phyloP scores from a whole-genome alignment of 2,329 filamentous ascomycete species.

The Nothophoma quercina region DNA sequence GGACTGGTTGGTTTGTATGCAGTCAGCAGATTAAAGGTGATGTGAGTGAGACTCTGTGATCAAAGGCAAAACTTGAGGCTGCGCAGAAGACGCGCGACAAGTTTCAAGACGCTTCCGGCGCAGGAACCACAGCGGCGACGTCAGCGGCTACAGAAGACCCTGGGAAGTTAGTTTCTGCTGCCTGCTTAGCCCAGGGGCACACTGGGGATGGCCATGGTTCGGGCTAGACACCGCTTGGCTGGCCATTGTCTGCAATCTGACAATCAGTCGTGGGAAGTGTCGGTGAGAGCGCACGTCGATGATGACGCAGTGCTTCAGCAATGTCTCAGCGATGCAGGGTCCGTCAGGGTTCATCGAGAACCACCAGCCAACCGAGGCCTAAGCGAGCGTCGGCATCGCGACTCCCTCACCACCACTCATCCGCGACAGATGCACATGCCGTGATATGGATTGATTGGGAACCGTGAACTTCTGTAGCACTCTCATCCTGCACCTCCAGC shows the following conservation, averaged over 20 bases:
- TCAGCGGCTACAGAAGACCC: conserved; percentile 33
- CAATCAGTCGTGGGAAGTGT: conserved; percentile 1
- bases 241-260: not conserved
- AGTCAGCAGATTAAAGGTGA: conserved; percentile 10
- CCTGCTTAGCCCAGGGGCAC: conserved; percentile 4
- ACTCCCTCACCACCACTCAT: conserved; percentile 7
- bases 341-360: not conserved
- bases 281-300: conserved; percentile 3
- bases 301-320: conserved; percentile 8
- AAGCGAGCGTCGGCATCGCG: conserved; percentile 5
- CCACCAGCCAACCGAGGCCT: conserved; percentile 2
- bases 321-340: conserved; percentile 10
- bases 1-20: not conserved
- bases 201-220: not conserved
- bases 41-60: conserved; percentile 12
- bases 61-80: conserved; percentile 23
- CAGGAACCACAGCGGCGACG: conserved; percentile 34
- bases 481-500: not conserved
- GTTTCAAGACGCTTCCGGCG: conserved; percentile 24
- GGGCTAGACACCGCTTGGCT: conserved; percentile 7
- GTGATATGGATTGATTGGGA: not conserved
- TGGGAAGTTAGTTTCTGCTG: conserved; percentile 20
- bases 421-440: not conserved
- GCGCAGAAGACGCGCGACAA: conserved; percentile 18
- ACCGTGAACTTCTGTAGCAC: not conserved